Evolutionary conservation across 768 basidiomycete genomes (phyloP), one percentile per base, ranked within the genome.

Genomic region (Roridomyces roridus): DNA sequence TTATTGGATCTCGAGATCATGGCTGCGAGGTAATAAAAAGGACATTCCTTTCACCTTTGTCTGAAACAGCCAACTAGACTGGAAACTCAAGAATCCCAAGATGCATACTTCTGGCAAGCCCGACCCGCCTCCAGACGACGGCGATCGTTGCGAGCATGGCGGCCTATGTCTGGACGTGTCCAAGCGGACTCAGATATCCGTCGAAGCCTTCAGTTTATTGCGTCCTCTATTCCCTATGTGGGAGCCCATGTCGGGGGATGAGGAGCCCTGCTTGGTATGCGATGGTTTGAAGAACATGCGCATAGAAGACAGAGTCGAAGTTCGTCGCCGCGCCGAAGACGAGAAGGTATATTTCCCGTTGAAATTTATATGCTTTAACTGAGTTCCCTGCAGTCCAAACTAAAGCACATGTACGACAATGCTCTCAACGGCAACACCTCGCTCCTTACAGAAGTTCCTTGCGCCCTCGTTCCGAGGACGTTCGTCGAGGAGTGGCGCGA

Each of bases 1-100:
- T 7, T 87, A 79, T 67, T 91, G 88, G 87, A 84, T 94, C 65
- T 94, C 92, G 0, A 92, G 87, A 67, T 69, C 73, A 6, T 94
- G 93, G 93, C 69, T 89, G 4, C 88, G 81, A 82, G 92, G 92
- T 89, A 54, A 55, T 64, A 20, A 34, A n/a, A n/a, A n/a, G n/a
- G n/a, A n/a, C n/a, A n/a, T n/a, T n/a, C n/a, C n/a, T n/a, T n/a
- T n/a, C n/a, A n/a, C n/a, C n/a, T n/a, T n/a, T n/a, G n/a, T 53
- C 46, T 44, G 26, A 39, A 17, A 23, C 41, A 24, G 18, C n/a
- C n/a, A n/a, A 28, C 17, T 60, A 94, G 93, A 92, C 68, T 95
- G 93, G 93, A 77, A 77, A 67, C 71, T 84, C 48, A 65, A 70
- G 41, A 88, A 81, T 63, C 93, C 93, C 21, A 90, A 84, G 70